These are phyloP conservation scores for Porphyrellus cyaneotinctus DNA, from an alignment of 768 basidiomycete species.

Conservation along the genomic window DNA sequence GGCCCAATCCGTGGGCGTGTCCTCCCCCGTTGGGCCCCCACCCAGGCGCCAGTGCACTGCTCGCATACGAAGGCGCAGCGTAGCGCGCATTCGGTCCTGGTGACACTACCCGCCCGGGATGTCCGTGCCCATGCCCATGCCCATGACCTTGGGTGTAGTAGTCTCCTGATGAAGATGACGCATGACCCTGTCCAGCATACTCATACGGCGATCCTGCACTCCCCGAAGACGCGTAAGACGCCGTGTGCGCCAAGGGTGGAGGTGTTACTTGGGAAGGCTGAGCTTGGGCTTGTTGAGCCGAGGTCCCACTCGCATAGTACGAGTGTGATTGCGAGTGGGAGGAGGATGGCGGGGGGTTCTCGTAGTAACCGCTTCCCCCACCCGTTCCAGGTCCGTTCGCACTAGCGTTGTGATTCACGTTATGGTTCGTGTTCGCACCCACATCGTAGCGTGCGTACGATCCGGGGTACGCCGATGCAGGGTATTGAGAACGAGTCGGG, in stretches of 20 bases:
- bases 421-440: constrained; percentile 22
- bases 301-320: constrained; percentile 21
- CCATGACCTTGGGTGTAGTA: constrained; percentile 23
- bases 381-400: constrained; percentile 8
- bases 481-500: constrained; percentile 25
- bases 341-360: constrained; percentile 20
- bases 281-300: constrained; percentile 10
- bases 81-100: constrained; percentile 22
- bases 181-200: constrained; percentile 21
- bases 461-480: constrained; percentile 21
- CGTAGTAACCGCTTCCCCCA: constrained; percentile 23
- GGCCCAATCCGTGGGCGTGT: constrained; percentile 20
- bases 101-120: constrained; percentile 15
- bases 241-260: constrained; percentile 17
- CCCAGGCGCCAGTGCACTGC: constrained; percentile 5
- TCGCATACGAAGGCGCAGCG: constrained; percentile 5
- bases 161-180: constrained; percentile 18
- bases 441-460: constrained; percentile 29
- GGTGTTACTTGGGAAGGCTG: constrained; percentile 19
- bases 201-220: constrained; percentile 23
- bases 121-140: constrained; percentile 11
- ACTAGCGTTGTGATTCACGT: constrained; percentile 8
- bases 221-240: constrained; percentile 22
- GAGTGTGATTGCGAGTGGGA: constrained; percentile 18
- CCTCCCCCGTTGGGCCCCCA: constrained; percentile 18